Evolutionary conservation across 768 basidiomycete species (phyloP), one percentile per base, ranked within the genome.

Genomic region (Tylopilus sp.): DNA sequence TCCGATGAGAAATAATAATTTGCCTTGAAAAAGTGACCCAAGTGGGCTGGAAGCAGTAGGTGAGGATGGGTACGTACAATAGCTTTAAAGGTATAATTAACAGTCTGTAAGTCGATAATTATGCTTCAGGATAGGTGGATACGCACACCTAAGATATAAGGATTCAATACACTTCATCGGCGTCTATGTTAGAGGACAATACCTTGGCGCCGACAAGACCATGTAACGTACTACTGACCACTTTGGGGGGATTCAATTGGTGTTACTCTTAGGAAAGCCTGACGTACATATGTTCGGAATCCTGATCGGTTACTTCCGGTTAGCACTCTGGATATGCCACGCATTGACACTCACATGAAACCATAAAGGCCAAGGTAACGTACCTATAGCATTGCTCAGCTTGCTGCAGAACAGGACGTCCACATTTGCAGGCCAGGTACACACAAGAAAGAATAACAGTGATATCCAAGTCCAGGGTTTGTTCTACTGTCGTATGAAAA

Each of bases 301-400:
- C 8, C 37, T 38, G 22, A 38, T 38, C 22, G 12, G 22, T 19
- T 21, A 6, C 7, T 19, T 22, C 11, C 4, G 24, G 38, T 40
- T 6, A 22, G 37, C 19, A n/a, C 9, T 21, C 19, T 9, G 38
- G 22, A 22, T 40, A 11, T 24, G 12, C 16, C 5, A 40, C 14
- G 38, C 11, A 12, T 12, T 22, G 24, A 22, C 11, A 24, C 38
- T 40, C 38, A 40, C 38, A 40, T 40, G 3, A 22, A 22, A 40
- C 38, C 38, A 16, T 40, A 40, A 40, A 40, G 21, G 24, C 28
- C 26, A 13, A 36, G 41, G 43, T 58, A 58, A 34, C 45, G 57
- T 34, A 56, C 30, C 57, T 58, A 41, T 19, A 11, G 22, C 2
- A 31, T 6, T 22, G n/a, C 7, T 37, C 3, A 30, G n/a, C 3